Percentiles rank a stretch among this genome's conserved stretches.
Conservation (phyloP, 2,329 filamentous ascomycete genomes). For the Talaromyces islandicus region DNA sequence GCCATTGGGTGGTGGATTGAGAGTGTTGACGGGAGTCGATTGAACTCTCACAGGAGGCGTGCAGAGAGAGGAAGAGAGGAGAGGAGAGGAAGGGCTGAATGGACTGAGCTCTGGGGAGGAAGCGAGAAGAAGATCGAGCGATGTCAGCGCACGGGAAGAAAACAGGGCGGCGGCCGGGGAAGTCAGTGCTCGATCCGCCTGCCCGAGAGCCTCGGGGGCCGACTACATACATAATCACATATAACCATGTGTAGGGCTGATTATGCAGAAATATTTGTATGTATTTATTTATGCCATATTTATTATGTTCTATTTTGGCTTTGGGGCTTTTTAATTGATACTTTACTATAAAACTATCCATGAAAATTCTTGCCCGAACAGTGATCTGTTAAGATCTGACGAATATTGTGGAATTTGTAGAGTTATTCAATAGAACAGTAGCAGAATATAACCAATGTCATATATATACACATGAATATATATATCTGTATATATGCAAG, state of each 20-base stretch:
- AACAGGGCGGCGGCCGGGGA: neutral
- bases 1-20: conserved; percentile 59
- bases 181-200: neutral
- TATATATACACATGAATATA: no score
- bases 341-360: neutral
- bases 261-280: neutral
- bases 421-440: no score
- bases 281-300: neutral
- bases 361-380: neutral
- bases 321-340: neutral
- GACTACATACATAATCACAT: neutral
- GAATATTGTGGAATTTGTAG: neutral
- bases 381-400: neutral
- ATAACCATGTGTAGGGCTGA: neutral
- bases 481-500: no score
- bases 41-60: conserved; percentile 3
- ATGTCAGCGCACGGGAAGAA: neutral
- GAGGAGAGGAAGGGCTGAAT: neutral
- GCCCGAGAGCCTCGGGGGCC: neutral
- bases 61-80: neutral
- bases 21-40: neutral
- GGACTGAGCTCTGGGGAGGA: neutral
- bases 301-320: neutral
- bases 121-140: neutral
- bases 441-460: no score